These are phyloP conservation scores for Pyrenophora graminea DNA, from an alignment of 2,329 filamentous ascomycete genomes.

Conservation along the genomic window DNA sequence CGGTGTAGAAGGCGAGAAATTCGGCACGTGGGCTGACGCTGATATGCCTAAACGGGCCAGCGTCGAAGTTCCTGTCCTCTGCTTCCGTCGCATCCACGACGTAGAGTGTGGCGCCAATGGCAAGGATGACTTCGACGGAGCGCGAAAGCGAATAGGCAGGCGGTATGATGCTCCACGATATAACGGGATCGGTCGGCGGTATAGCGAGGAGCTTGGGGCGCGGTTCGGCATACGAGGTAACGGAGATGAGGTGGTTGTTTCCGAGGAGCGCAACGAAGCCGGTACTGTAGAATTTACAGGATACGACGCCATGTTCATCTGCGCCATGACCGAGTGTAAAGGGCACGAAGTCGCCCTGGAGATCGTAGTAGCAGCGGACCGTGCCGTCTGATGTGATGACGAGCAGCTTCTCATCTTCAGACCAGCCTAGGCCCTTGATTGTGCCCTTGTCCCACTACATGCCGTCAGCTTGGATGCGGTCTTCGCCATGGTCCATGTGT, in stretches of 20 bases:
- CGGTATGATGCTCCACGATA: slow-evolving; percentile 87
- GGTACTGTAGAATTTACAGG: slow-evolving; percentile 87
- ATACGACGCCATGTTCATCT: slow-evolving; percentile 82
- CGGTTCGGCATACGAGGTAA: slow-evolving; percentile 89
- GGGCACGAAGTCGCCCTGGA: slow-evolving; percentile 94
- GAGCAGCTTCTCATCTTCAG: slow-evolving; percentile 88
- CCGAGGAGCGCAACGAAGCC: slow-evolving; percentile 92
- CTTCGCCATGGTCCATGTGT: neutral
- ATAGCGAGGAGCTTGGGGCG: slow-evolving; percentile 80
- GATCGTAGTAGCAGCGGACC: slow-evolving; percentile 84
- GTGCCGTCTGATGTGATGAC: slow-evolving; percentile 88
- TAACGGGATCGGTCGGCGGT: slow-evolving; percentile 76
- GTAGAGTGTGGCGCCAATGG: slow-evolving; percentile 81
- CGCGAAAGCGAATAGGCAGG: slow-evolving; percentile 87
- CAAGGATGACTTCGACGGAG: slow-evolving; percentile 89
- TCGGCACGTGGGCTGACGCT: slow-evolving; percentile 89
- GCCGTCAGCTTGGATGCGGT: slow-evolving; percentile 16
- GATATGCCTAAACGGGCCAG: slow-evolving; percentile 89
- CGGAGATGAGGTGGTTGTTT: slow-evolving; percentile 84
- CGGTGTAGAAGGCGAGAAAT: slow-evolving; percentile 84
- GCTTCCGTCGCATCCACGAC: slow-evolving; percentile 86
- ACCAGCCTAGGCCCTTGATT: slow-evolving; percentile 92
- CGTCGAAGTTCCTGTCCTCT: slow-evolving; percentile 87
- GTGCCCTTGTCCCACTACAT: slow-evolving; percentile 81
- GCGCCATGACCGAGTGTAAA: slow-evolving; percentile 88